These are phyloP conservation scores for Trametes maxima DNA, from an alignment of 768 basidiomycete genomes.

Conservation along the genomic window DNA sequence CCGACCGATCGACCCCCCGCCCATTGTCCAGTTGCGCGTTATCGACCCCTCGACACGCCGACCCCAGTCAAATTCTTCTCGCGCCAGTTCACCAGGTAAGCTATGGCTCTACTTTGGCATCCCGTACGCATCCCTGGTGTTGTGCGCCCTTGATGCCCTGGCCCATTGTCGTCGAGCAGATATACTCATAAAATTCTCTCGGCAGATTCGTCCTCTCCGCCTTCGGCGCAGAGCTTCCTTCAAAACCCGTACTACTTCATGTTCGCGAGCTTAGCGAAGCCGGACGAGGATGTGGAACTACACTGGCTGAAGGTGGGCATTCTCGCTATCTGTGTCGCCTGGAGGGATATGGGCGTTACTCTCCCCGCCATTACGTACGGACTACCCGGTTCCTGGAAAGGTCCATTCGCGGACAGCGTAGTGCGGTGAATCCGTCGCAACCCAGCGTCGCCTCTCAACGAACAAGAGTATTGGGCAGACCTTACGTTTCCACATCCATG, in stretches of 20 bases:
- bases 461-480: too few species aligned
- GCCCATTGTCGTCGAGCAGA: not conserved
- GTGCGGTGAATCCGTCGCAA: too few species aligned
- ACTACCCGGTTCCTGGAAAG: too few species aligned
- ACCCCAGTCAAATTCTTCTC: slow-evolving; percentile 21
- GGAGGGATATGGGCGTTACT: not conserved
- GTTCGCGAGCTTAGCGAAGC: slow-evolving; percentile 89
- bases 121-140: not conserved
- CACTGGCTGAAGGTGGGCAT: slow-evolving; percentile 78
- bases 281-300: slow-evolving; percentile 85
- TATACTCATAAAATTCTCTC: not conserved
- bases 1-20: slow-evolving; percentile 95
- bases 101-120: not conserved
- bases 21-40: slow-evolving; percentile 93
- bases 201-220: slow-evolving; percentile 20
- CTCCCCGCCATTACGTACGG: not conserved
- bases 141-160: not conserved
- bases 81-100: slow-evolving; percentile 32
- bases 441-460: too few species aligned
- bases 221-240: slow-evolving; percentile 57
- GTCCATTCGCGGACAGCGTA: too few species aligned
- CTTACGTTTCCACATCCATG: too few species aligned
- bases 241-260: slow-evolving; percentile 97
- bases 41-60: slow-evolving; percentile 57
- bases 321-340: not conserved